phyloP scores from a whole-genome alignment of 352 stramenopile species.

The Poterioochromonas sp. region DNA sequence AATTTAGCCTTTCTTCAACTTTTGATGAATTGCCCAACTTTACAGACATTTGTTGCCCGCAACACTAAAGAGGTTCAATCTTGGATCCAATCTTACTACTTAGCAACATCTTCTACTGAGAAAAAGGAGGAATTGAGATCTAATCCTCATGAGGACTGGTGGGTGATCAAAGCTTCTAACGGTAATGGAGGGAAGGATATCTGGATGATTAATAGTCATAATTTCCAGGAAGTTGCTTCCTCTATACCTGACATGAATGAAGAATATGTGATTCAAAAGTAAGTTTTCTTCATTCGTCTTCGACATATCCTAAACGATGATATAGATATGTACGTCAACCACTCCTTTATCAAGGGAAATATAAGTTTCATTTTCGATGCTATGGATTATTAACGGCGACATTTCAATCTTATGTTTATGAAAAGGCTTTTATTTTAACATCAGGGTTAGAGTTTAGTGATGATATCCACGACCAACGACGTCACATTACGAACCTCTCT shows the following conservation, averaged over 20 bases:
- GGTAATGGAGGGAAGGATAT: conserved; percentile 45
- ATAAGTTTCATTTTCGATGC: conserved; percentile 46
- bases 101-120: conserved; percentile 3
- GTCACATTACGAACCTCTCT: conserved; percentile 42
- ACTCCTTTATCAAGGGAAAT: conserved; percentile 37
- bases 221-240: conserved; percentile 33
- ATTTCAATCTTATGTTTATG: conserved; percentile 39
- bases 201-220: conserved; percentile 40
- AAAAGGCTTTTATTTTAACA: conserved; percentile 39
- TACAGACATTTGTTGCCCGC: conserved; percentile 37
- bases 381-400: conserved; percentile 38
- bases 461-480: neutral
- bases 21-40: conserved; percentile 29
- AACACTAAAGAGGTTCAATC: conserved; percentile 31
- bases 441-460: conserved; percentile 36
- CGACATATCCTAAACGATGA: neutral
- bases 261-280: conserved; percentile 42
- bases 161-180: conserved; percentile 42
- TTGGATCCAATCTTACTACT: conserved; percentile 32
- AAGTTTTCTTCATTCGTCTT: neutral
- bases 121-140: neutral
- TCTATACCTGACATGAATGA: conserved; percentile 35
- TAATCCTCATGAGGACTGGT: conserved; percentile 38
- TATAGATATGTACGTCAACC: conserved; percentile 43
- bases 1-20: conserved; percentile 42